Base-by-base conservation (phyloP, 2,329 filamentous ascomycete species). In the Cladophialophora exuberans region DNA sequence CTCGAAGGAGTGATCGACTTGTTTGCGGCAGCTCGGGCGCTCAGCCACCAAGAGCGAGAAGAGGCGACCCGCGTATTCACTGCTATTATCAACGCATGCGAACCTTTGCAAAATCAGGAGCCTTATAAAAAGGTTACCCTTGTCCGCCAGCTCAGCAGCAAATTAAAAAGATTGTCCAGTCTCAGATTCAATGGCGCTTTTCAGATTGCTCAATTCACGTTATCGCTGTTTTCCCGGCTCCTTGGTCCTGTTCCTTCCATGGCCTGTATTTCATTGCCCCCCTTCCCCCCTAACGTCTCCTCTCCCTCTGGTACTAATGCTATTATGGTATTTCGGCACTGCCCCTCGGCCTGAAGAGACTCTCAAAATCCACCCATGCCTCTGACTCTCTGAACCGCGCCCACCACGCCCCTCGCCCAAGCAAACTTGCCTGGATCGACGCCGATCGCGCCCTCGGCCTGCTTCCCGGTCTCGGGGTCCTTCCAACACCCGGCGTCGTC, bases 401-500 rank as follows among this genome's bases (percentile, higher is more conserved):
- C 83, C 22, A 82, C 66, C 15, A 83, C 63, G 0, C 83, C 83
- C 68, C 79, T 83, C 0, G 78, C 76, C 83, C 82, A 85, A 11
- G 78, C 75, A 59, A 86, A 82, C 26, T 69, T 72, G 0, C 82
- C 82, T 0, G 80, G 78, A 64, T 84, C 73, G 10, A 76, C 67
- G 3, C 81, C 80, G 48, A 82, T 76, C 5, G 76, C 77, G 1
- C 76, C 80, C 15, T 76, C 71, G 0, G 78, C 73, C 62, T 76
- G 71, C 20, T 74, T 69, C 0, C 79, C 79, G 1, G 74, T 69
- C 4, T 68, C 65, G 0, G 70, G 68, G 64, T 86, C 81, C 58
- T 81, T 78, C 85, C 84, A 88, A 48, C 84, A 77, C 0, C 84
- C 85, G 66, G 87, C 84, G 17, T 77, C 70, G 62, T 71, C 18